Evolutionary conservation across 352 stramenopile species (phyloP), one percentile per base, ranked within the genome.

Genomic region (Globisporangium lucens): DNA sequence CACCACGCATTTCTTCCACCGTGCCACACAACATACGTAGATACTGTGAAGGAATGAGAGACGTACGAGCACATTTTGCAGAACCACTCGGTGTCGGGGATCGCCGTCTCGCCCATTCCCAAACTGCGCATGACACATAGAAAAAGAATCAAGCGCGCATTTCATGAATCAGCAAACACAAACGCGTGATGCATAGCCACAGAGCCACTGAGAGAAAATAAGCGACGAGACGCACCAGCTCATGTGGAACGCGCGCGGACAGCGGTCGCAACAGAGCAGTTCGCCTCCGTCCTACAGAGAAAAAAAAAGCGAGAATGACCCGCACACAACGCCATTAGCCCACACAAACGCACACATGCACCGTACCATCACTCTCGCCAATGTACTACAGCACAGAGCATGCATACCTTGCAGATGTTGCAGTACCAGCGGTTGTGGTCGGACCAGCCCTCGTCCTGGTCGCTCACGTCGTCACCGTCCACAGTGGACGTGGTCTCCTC

Each of bases 231-330:
- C 76, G 33, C 61, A 89, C 77, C 88, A 96, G 67, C 75, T 91
- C 86, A 94, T 94, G 72, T 99, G 96, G 82, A 98, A 99, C 20
- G 92, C 85, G 61, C 94, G 72, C 15, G 94, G 94, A 71, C 96
- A 99, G 20, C 87, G 88, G 61, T 96, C 90, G 68, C 96, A 99
- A 64, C 87, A 97, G 30, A 98, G 73, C 55, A 98, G 61, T 65
- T 97, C 88, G 41, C 92, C 93, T 53, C 83, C 84, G 41, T 94
- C 89, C 60, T 67, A 22, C 27, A 27, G 10, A 30, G 20, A 66
- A 30, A 35, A 24, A 24, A 24, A 24, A 20, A 61, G 20, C 29
- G 36, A 20, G 0, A 52, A 30, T 29, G 20, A 29, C 15, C 46
- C 30, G 41, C 33, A 62, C 4, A 22, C 30, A n/a, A 5, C 2